phyloP scores from a whole-genome alignment of 106 monocot genomes.

The Allium fistulosum region DNA sequence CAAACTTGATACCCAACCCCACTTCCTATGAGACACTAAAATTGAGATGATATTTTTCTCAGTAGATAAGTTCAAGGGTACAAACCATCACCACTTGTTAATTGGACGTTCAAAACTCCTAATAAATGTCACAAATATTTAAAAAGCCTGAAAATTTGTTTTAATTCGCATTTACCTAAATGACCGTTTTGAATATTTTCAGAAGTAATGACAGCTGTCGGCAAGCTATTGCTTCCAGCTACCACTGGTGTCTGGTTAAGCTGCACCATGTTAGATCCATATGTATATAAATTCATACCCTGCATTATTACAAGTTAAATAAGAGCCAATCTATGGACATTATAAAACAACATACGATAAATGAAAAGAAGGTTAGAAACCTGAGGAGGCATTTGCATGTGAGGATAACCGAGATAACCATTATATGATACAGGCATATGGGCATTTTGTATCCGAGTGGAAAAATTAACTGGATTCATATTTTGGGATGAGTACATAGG shows the following conservation, averaged over 20 bases:
- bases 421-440: conserved; percentile 34
- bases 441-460: conserved; percentile 34
- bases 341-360: neutral
- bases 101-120: neutral
- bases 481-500: conserved; percentile 21
- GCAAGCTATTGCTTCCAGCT: conserved; percentile 11
- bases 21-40: neutral
- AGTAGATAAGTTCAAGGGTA: neutral
- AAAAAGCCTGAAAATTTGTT: neutral
- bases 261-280: conserved; percentile 30
- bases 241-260: conserved; percentile 31
- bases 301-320: conserved; percentile 15
- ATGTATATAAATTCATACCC: conserved; percentile 43
- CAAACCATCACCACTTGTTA: neutral
- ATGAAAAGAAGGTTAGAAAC: conserved; percentile 8
- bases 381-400: conserved; percentile 43
- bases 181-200: conserved; percentile 18
- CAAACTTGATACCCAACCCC: neutral
- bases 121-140: conserved; percentile 1
- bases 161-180: conserved; percentile 12
- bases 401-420: conserved; percentile 35
- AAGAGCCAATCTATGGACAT: neutral
- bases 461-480: conserved; percentile 27
- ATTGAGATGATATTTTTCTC: no score
- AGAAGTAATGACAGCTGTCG: conserved; percentile 14